Conservation (phyloP, 1,284 basidiomycete species). For the Rhizoctonia solani region DNA sequence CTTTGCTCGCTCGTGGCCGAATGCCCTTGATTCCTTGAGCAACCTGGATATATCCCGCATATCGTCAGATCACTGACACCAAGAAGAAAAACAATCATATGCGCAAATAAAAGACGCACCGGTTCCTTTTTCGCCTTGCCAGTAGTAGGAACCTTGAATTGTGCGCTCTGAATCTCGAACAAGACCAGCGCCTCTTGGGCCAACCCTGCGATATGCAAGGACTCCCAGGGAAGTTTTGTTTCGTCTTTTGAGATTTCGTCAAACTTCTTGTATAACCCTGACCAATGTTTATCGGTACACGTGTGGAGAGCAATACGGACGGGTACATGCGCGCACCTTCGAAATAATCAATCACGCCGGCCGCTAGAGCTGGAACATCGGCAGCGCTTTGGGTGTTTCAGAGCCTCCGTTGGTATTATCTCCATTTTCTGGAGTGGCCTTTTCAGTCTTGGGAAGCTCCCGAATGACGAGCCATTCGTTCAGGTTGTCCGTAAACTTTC, state of each 20-base stretch:
- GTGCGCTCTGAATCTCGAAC: slow-evolving; percentile 56
- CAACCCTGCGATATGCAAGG: slow-evolving; percentile 69
- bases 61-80: not conserved
- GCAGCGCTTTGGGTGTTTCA: slow-evolving; percentile 12
- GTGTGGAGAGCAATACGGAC: not conserved
- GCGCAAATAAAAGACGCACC: slow-evolving; percentile 9
- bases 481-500: slow-evolving; percentile 39
- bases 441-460: slow-evolving; percentile 33
- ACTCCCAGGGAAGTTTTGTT: slow-evolving; percentile 51
- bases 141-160: slow-evolving; percentile 30
- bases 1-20: slow-evolving; percentile 32
- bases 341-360: slow-evolving; percentile 60
- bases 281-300: slow-evolving; percentile 11
- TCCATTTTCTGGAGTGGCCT: slow-evolving; percentile 65
- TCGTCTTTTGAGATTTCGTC: slow-evolving; percentile 37
- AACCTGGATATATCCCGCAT: slow-evolving; percentile 1
- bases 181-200: slow-evolving; percentile 77
- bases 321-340: slow-evolving; percentile 54
- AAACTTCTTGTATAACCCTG: slow-evolving; percentile 36
- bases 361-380: slow-evolving; percentile 57
- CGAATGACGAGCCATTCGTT: slow-evolving; percentile 38
- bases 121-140: slow-evolving; percentile 34
- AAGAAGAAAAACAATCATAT: not conserved
- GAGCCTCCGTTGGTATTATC: slow-evolving; percentile 55
- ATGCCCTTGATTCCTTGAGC: slow-evolving; percentile 33